A percentile compares a stretch with the other conserved stretches of the same genome.
phyloP scores from a whole-genome alignment of 768 basidiomycete species.

The Holtermanniella nyarrowii region DNA sequence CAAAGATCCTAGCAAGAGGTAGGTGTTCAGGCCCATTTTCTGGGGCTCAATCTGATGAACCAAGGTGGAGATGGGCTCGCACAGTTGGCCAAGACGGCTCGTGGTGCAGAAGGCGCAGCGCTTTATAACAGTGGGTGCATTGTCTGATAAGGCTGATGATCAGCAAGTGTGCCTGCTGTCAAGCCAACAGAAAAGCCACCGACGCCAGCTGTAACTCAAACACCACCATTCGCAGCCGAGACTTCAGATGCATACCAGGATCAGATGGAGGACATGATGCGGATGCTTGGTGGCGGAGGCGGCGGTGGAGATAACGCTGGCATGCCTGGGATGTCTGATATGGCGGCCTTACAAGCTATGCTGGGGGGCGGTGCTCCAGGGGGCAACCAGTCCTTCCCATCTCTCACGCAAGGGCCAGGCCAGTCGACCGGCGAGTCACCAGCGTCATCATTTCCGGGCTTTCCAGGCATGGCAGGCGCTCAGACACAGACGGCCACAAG shows the following conservation, averaged over 20 bases:
- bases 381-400: neutral
- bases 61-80: constrained; percentile 18
- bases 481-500: neutral
- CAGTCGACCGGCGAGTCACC: too few relatives aligned
- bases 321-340: constrained; percentile 14
- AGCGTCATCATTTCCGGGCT: too few relatives aligned
- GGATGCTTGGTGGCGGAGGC: constrained; percentile 1
- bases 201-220: neutral
- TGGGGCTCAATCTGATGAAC: neutral
- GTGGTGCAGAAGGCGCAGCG: constrained; percentile 37
- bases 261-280: constrained; percentile 9
- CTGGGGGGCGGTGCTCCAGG: constrained; percentile 1
- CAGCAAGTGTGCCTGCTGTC: constrained; percentile 8
- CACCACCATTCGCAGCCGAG: neutral
- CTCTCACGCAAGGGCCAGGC: neutral
- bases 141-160: constrained; percentile 1
- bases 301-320: constrained; percentile 1
- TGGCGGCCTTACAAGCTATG: constrained; percentile 7
- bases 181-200: neutral
- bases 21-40: neutral
- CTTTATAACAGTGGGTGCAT: constrained; percentile 15
- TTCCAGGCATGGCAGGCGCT: neutral
- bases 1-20: constrained; percentile 39
- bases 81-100: constrained; percentile 36
- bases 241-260: neutral